These are phyloP conservation scores for Trichosporon sp. DNA, from an alignment of 1,284 basidiomycete genomes.

Conservation along the genomic window DNA sequence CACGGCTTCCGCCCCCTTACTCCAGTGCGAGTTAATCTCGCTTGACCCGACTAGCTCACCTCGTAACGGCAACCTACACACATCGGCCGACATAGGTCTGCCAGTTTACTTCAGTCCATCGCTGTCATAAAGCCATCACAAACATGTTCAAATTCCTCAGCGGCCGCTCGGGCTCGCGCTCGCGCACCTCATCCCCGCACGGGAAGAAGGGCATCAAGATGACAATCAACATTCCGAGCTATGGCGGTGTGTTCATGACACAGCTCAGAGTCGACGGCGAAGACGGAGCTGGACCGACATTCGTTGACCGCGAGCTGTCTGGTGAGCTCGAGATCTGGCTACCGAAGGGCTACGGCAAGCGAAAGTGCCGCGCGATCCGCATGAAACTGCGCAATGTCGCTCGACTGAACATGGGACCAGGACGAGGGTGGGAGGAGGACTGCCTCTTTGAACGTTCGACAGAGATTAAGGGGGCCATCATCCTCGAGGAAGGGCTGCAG, in stretches of 20 bases:
- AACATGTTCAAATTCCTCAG: conserved; percentile 16
- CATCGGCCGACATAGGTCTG: background rate
- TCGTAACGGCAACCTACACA: background rate
- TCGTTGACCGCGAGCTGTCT: conserved; percentile 13
- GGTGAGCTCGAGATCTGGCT: conserved; percentile 31
- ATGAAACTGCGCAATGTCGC: conserved; percentile 23
- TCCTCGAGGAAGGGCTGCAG: conserved; percentile 28
- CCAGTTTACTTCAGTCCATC: background rate
- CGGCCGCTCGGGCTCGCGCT: conserved; percentile 5
- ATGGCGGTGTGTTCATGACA: conserved; percentile 21
- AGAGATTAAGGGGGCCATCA: conserved; percentile 23
- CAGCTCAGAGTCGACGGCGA: background rate
- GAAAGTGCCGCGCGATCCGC: conserved; percentile 29
- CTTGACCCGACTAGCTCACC: background rate
- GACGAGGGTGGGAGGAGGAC: conserved; percentile 28
- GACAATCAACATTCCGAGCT: conserved; percentile 19
- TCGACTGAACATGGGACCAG: conserved; percentile 24
- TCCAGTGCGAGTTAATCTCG: background rate
- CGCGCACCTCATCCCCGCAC: conserved; percentile 12
- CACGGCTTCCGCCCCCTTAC: background rate
- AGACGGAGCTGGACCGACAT: background rate
- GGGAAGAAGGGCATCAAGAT: conserved; percentile 6
- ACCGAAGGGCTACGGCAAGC: conserved; percentile 18
- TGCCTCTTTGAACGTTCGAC: conserved; percentile 25
- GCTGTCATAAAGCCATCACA: background rate